Conservation (phyloP, 1,139 yeast species). For the Yamadazyma pseudoaaseri region DNA sequence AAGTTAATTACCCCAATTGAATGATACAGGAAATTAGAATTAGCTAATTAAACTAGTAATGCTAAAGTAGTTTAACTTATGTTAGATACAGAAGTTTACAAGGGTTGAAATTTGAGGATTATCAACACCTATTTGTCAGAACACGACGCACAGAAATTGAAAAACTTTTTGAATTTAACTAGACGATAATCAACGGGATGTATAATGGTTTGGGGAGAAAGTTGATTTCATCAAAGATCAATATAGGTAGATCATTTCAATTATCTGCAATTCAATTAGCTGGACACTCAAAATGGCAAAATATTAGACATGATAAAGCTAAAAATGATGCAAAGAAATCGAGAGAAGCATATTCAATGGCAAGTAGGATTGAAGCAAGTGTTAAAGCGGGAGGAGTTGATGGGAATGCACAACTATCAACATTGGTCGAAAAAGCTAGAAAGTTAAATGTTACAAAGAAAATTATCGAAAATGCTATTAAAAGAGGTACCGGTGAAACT, state of each 20-base stretch:
- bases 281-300: constrained; percentile 96
- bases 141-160: neutral
- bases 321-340: constrained; percentile 83
- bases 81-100: neutral
- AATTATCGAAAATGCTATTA: constrained; percentile 82
- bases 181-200: neutral
- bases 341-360: constrained; percentile 66
- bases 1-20: neutral
- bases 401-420: constrained; percentile 71
- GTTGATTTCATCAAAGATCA: neutral
- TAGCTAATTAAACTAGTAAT: too few species aligned
- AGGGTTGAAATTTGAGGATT: constrained; percentile 4
- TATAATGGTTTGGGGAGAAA: neutral
- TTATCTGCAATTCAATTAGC: constrained; percentile 24
- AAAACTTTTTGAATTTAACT: neutral
- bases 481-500: constrained; percentile 70
- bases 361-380: constrained; percentile 71
- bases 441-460: constrained; percentile 78
- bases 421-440: constrained; percentile 77
- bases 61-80: too few species aligned
- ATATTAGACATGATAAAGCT: constrained; percentile 90
- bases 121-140: constrained; percentile 1
- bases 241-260: constrained; percentile 8
- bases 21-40: neutral
- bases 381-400: constrained; percentile 55